These are phyloP conservation scores for Cyberlindnera amylophila DNA, from an alignment of 805 yeast genomes.

Conservation along the genomic window DNA sequence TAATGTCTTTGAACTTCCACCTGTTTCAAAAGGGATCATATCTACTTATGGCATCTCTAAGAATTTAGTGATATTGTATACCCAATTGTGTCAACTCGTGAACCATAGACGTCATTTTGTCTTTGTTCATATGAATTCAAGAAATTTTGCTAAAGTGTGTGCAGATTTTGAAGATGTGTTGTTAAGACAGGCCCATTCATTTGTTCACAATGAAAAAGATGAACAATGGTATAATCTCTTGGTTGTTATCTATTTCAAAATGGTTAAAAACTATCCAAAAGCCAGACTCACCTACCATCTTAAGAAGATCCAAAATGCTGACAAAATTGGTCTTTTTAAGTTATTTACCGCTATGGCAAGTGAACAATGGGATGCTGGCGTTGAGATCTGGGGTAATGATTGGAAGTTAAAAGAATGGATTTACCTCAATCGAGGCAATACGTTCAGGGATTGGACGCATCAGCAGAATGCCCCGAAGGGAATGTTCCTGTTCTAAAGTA, in stretches of 20 bases:
- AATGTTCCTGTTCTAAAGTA: slow-evolving; percentile 9
- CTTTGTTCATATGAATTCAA: slow-evolving; percentile 33
- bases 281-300: slow-evolving; percentile 15
- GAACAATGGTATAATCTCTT: slow-evolving; percentile 18
- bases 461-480: slow-evolving; percentile 8
- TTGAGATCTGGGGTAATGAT: slow-evolving; percentile 14
- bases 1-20: slow-evolving; percentile 7
- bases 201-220: slow-evolving; percentile 7
- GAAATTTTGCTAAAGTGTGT: slow-evolving; percentile 45
- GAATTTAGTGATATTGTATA: slow-evolving; percentile 33
- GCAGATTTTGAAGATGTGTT: slow-evolving; percentile 43
- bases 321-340: slow-evolving; percentile 1
- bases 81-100: slow-evolving; percentile 38
- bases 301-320: slow-evolving; percentile 1
- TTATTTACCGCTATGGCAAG: slow-evolving; percentile 7
- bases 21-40: not conserved
- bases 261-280: slow-evolving; percentile 23
- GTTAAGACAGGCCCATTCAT: slow-evolving; percentile 21
- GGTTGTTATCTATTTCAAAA: slow-evolving; percentile 19
- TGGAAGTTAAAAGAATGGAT: slow-evolving; percentile 18
- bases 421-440: not conserved
- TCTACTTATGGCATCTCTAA: slow-evolving; percentile 20
- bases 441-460: slow-evolving; percentile 11
- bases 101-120: slow-evolving; percentile 42
- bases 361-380: slow-evolving; percentile 1